phyloP scores from a whole-genome alignment of 257 asterid genomes.

The Linaria vulgaris region DNA sequence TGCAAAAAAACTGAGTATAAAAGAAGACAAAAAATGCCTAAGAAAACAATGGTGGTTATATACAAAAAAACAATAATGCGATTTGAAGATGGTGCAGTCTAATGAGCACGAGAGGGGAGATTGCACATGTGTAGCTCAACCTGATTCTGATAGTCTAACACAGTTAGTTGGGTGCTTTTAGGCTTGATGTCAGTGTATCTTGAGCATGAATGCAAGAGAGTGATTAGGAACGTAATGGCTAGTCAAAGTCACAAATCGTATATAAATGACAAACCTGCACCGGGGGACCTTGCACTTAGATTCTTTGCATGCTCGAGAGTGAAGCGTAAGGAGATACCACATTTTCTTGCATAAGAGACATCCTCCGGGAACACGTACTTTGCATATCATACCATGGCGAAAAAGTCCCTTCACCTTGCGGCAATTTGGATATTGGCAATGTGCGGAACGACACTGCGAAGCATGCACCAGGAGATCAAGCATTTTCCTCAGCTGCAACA shows the following conservation, averaged over 20 bases:
- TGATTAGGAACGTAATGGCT: not conserved
- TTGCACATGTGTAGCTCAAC: not conserved
- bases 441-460: constrained; percentile 79
- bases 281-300: constrained; percentile 89
- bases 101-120: too few relatives aligned
- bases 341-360: constrained; percentile 88
- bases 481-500: constrained; percentile 85
- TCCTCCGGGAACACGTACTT: constrained; percentile 86
- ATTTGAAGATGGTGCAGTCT: too few relatives aligned
- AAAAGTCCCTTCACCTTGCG: constrained; percentile 97
- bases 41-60: too few relatives aligned
- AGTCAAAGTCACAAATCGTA: constrained; percentile 1
- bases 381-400: constrained; percentile 91
- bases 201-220: not conserved
- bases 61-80: too few relatives aligned
- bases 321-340: constrained; percentile 98
- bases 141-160: not conserved
- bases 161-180: not conserved
- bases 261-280: constrained; percentile 65
- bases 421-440: constrained; percentile 85
- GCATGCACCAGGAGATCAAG: constrained; percentile 97
- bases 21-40: too few relatives aligned
- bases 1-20: too few relatives aligned
- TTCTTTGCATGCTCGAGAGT: constrained; percentile 95
- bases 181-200: not conserved